Evolutionary conservation across 768 basidiomycete genomes (phyloP), one percentile per base, ranked within the genome.

Genomic region (Neoboletus magnificus): DNA sequence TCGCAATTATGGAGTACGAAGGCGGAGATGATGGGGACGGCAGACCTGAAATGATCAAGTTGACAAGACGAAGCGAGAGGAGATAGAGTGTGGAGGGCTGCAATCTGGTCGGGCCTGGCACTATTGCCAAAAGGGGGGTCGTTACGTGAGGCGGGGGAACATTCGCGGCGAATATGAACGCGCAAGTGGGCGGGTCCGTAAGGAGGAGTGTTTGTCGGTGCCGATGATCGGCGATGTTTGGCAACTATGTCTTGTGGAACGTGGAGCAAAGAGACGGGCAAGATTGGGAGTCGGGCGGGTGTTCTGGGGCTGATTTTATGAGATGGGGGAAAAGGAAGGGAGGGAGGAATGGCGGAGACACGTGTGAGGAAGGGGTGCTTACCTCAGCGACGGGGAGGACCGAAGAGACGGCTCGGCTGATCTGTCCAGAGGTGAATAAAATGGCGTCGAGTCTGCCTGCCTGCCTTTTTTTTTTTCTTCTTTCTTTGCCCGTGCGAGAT

Each of bases 381-480:
- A 66, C 23, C 5, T 65, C 58, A 67, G 48, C 47, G 0, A 40
- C 37, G 54, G 52, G 32, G n/a, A 2, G 29, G 2, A 25, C 62
- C 61, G 57, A 55, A 25, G 23, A 30, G 15, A 4, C 23, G 61
- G 61, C 57, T 62, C 62, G 62, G 56, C 36, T 62, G 59, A 55
- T 66, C 37, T 23, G 41, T 13, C 29, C 5, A 6, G 13, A 41
- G 27, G 18, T 11, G 29, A 50, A 69, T 69, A 66, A 66, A 66
- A 66, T 64, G 67, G 45, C 16, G 25, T 43, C 23, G 23, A 16
- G 20, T 49, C 39, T 51, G 13, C 22, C 7, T 40, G 29, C n/a
- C n/a, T n/a, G n/a, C n/a, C n/a, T n/a, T n/a, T n/a, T n/a, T n/a
- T 25, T 27, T 48, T 42, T 52, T 48, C 52, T 48, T 43, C 27